Base-by-base conservation (phyloP, 1,284 basidiomycete genomes). In the Ceratobasidium sp. region DNA sequence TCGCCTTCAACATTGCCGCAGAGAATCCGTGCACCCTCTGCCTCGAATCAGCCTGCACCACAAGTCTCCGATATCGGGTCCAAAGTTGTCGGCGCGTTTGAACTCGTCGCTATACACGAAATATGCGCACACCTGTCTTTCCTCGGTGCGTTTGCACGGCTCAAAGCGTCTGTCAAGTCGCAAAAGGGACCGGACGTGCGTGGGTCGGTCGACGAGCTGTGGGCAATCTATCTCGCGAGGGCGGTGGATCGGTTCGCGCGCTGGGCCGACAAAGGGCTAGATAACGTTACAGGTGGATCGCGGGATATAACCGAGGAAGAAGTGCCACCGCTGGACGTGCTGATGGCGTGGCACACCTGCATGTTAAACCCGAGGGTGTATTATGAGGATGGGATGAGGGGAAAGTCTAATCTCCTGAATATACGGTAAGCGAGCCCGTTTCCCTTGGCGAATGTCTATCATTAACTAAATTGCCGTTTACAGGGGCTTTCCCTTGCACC, bases 301-400 rank as follows among this genome's bases (percentile, higher is more conserved):
- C 54, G 64, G 30, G 41, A 50, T 23, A 62, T 79, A 46, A 41
- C 50, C 8, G 78, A 78, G 60, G 60, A 67, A 16, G 77, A 71
- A n/a, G 35, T 87, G 30, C 88, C 88, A 0, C 87, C 88, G 1
- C 30, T 87, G 2, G 88, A 89, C 69, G 87, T 88, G 16, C 73
- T 87, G 78, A 87, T 88, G 86, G 84, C 87, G 7, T 88, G 88
- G 87, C 88, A 89, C 79, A 81, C 88, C 0, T 89, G 89, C 80
- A 81, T 88, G 82, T 82, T 89, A 1, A 81, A 81, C 64, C 81
- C 81, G 1, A 77, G 78, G 33, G 68, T 62, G 8, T 81, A 80
- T 65, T 78, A 62, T 46, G 79, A 80, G 59, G 81, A 81, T 54
- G 77, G 80, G 38, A 27, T 77, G 23, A 62, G 71, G 38, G 62